phyloP scores from a whole-genome alignment of 768 basidiomycete genomes.

The Panaeolus papilionaceus region DNA sequence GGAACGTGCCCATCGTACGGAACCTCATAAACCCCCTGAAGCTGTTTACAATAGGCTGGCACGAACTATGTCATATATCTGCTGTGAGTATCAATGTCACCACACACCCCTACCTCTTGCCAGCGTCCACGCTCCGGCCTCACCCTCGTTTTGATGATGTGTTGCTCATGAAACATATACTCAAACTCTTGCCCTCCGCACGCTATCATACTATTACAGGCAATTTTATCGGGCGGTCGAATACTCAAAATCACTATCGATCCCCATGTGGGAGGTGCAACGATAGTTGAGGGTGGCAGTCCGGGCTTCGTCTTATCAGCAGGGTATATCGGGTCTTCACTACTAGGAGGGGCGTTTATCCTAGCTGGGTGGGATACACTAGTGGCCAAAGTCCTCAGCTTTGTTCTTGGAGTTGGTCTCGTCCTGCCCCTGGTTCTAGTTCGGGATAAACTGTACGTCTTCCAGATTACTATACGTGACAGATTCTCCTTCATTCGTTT shows the following conservation, averaged over 20 bases:
- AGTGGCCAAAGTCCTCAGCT: constrained; percentile 91
- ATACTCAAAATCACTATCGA: constrained; percentile 85
- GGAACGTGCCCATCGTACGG: constrained; percentile 85
- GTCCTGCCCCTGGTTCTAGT: constrained; percentile 87
- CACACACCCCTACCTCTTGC: constrained; percentile 19
- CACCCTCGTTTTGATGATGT: constrained; percentile 1
- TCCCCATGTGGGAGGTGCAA: constrained; percentile 79
- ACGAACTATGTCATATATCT: constrained; percentile 85
- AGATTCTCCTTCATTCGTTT: constrained; percentile 3
- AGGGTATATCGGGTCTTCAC: constrained; percentile 83
- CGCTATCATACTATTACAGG: constrained; percentile 45
- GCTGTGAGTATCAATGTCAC: constrained; percentile 53
- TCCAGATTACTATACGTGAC: constrained; percentile 1
- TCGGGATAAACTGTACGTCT: constrained; percentile 83
- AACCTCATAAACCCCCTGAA: constrained; percentile 85
- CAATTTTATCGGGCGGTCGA: constrained; percentile 79
- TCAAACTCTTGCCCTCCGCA: background rate
- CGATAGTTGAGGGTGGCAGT: constrained; percentile 78
- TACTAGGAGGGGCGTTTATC: constrained; percentile 84
- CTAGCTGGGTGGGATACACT: constrained; percentile 88
- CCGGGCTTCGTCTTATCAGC: constrained; percentile 75
- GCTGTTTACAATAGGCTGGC: constrained; percentile 87
- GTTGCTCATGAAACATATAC: constrained; percentile 15
- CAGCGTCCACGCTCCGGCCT: constrained; percentile 17
- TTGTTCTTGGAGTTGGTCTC: constrained; percentile 86